Conservation (phyloP, 345 rosid genomes). For the Theobroma cacao region DNA sequence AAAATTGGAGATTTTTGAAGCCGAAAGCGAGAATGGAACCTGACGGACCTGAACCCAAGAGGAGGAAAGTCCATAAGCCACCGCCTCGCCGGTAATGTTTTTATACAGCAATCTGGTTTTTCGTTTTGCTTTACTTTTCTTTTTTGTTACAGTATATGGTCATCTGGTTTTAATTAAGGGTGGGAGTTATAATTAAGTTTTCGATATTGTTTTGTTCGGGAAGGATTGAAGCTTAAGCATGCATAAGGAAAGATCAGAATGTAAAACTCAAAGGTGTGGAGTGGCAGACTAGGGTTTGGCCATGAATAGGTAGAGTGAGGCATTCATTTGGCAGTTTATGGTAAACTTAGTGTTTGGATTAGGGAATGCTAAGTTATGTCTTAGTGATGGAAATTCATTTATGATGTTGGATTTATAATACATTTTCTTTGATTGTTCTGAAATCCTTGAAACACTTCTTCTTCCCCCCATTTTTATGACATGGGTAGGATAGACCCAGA, state of each 20-base stretch:
- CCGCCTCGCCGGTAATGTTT: slow-evolving; percentile 12
- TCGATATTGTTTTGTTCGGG: neutral
- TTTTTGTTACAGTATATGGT: neutral
- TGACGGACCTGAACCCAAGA: slow-evolving; percentile 17
- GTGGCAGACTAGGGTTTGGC: neutral
- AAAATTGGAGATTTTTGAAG: neutral
- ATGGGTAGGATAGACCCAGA: neutral
- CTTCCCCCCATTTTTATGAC: neutral
- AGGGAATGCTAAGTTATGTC: neutral
- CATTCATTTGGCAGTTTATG: neutral
- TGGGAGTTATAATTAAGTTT: neutral
- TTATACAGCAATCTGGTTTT: no score
- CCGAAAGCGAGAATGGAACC: neutral
- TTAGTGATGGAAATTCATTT: neutral
- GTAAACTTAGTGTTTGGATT: neutral
- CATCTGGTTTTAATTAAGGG: neutral
- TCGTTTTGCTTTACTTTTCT: neutral
- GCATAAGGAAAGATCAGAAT: neutral
- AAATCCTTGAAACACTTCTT: neutral
- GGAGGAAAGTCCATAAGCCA: slow-evolving; percentile 22
- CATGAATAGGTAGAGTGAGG: neutral
- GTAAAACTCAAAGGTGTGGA: neutral
- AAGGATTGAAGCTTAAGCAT: neutral
- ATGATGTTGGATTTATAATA: neutral
- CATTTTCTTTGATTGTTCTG: neutral